These are phyloP conservation scores for Tuctoria greenei DNA, from an alignment of 176 grass and related monocot genomes.

Conservation along the genomic window DNA sequence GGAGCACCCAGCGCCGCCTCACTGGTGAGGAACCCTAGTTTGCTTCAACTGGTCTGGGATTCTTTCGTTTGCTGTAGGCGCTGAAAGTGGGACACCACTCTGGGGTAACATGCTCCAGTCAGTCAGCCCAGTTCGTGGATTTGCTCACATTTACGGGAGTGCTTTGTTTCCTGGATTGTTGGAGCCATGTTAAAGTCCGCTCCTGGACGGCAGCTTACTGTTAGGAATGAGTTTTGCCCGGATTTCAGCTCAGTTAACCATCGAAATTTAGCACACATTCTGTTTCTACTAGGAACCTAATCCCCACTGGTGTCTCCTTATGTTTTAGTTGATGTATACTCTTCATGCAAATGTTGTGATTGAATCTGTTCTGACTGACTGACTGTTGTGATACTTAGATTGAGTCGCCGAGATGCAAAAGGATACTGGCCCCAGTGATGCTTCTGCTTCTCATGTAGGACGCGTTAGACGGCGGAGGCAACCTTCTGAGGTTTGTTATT, in stretches of 20 bases:
- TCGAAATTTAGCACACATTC: not conserved
- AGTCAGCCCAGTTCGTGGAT: not conserved
- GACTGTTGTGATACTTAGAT: conserved; percentile 29
- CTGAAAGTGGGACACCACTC: not conserved
- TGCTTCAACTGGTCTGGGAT: not conserved
- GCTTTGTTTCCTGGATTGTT: not conserved
- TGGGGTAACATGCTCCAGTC: not conserved
- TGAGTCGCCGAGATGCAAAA: conserved; percentile 50
- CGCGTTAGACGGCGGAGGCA: conserved; percentile 57
- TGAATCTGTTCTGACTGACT: conserved; percentile 8
- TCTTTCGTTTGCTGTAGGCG: not conserved
- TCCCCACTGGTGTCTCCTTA: not conserved
- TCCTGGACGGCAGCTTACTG: not conserved
- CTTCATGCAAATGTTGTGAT: not conserved
- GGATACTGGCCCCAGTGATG: conserved; percentile 42
- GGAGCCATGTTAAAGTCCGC: not conserved
- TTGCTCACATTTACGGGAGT: not conserved
- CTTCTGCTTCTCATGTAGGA: conserved; percentile 43
- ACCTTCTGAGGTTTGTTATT: conserved; percentile 46
- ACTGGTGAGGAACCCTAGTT: conserved; percentile 28
- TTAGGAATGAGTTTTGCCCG: not conserved
- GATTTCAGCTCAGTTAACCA: not conserved
- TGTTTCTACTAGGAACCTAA: not conserved
- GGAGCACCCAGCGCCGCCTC: not conserved
- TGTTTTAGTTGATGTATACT: not conserved